phyloP scores from a whole-genome alignment of 2,329 filamentous ascomycete species.

The Aspergillus awamori region DNA sequence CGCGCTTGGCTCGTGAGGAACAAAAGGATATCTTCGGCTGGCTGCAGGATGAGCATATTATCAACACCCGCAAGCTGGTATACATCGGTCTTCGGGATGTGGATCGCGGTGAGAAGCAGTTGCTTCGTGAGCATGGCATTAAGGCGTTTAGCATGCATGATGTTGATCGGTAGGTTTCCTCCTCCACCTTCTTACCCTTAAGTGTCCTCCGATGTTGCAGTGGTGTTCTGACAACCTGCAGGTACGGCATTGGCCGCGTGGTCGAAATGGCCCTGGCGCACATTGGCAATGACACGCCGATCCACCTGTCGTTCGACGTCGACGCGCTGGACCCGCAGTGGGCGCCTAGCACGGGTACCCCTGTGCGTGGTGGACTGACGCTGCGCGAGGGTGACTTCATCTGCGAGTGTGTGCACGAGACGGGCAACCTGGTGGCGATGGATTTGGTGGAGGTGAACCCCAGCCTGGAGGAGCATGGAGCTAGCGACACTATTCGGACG shows the following conservation, averaged over 20 bases:
- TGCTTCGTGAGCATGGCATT: constrained; percentile 84
- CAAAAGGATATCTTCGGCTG: constrained; percentile 84
- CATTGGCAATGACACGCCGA: constrained; percentile 91
- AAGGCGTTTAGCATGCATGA: constrained; percentile 99
- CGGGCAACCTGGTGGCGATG: constrained; percentile 75
- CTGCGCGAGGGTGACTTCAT: constrained; percentile 96
- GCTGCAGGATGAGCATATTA: constrained; percentile 64
- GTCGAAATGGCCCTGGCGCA: constrained; percentile 98
- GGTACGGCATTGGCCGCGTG: constrained; percentile 89
- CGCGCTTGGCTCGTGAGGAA: constrained; percentile 77
- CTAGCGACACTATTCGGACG: constrained; percentile 82
- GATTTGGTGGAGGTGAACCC: constrained; percentile 85
- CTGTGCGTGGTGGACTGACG: constrained; percentile 89
- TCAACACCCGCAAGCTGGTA: constrained; percentile 81
- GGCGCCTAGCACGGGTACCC: constrained; percentile 94
- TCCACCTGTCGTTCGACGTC: constrained; percentile 96
- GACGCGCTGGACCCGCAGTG: constrained; percentile 95
- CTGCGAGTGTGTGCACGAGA: constrained; percentile 82
- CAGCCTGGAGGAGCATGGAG: constrained; percentile 68
- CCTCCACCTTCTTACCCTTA: background rate
- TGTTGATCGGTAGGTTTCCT: constrained; percentile 70
- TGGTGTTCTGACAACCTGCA: constrained; percentile 36
- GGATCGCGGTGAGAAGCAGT: constrained; percentile 89
- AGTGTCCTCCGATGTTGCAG: background rate
- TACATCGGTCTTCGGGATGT: constrained; percentile 96